phyloP scores from a whole-genome alignment of 73 alveolate species.

The Strombidium stylifer region DNA sequence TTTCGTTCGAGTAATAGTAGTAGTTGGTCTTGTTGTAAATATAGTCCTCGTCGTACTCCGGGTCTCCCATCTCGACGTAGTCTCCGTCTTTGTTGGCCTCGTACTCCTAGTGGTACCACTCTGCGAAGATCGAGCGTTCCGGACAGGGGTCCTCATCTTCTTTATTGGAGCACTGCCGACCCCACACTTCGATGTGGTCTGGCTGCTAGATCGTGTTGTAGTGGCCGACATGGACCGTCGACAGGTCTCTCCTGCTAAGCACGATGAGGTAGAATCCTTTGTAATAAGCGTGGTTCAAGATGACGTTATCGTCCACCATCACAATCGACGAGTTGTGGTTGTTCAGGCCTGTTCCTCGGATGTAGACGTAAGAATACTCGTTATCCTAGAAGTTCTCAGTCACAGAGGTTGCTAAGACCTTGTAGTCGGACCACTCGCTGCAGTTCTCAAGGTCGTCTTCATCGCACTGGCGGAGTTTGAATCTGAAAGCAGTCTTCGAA shows the following conservation, averaged over 20 bases:
- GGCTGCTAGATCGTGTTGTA: conserved; percentile 39
- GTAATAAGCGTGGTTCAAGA: conserved; percentile 52
- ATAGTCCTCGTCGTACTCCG: neutral
- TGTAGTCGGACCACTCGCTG: conserved; percentile 41
- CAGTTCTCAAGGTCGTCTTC: conserved; percentile 2
- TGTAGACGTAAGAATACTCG: conserved; percentile 41
- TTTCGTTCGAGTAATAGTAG: neutral
- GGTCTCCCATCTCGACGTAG: neutral
- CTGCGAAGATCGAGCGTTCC: conserved; percentile 5
- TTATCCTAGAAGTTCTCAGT: neutral
- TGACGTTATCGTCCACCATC: conserved; percentile 44
- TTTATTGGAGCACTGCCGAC: conserved; percentile 1
- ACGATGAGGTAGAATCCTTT: conserved; percentile 58
- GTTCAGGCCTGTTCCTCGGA: conserved; percentile 72
- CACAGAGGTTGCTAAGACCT: conserved; percentile 11
- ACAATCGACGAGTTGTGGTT: conserved; percentile 49
- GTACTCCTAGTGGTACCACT: neutral
- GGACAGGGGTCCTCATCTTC: neutral
- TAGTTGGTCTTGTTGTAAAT: neutral
- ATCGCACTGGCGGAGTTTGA: conserved; percentile 16
- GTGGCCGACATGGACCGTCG: conserved; percentile 3
- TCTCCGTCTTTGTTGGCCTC: neutral
- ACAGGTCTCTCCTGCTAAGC: conserved; percentile 43
- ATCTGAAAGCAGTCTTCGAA: conserved; percentile 19
- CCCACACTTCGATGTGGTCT: neutral